A percentile compares a stretch with the other conserved stretches of the same genome.
phyloP scores from a whole-genome alignment of 345 rosid species.

The Aquilaria malaccensis region DNA sequence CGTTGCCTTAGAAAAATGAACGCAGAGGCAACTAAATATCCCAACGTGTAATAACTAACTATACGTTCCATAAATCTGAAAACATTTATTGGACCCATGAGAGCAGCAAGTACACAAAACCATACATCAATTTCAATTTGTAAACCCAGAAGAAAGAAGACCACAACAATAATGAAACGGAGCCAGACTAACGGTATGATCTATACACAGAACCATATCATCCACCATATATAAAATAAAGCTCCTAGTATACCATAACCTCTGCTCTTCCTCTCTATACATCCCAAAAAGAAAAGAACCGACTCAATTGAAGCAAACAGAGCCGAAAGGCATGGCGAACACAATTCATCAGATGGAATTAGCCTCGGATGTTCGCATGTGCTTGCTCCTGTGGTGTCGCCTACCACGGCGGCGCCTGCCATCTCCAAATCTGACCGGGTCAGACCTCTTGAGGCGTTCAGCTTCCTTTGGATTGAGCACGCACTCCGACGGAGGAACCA shows the following conservation, averaged over 20 bases:
- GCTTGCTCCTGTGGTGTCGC: conserved; percentile 29
- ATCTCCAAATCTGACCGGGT: conserved; percentile 70
- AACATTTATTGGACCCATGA: conserved; percentile 24
- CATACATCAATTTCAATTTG: conserved; percentile 25
- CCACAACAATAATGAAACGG: conserved; percentile 19
- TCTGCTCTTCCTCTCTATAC: conserved; percentile 26
- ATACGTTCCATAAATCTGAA: background rate
- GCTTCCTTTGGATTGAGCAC: conserved; percentile 46
- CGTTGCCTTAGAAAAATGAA: background rate
- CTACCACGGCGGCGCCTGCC: conserved; percentile 32
- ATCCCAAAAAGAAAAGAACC: conserved; percentile 3
- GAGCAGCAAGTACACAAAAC: conserved; percentile 10
- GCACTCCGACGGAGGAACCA: conserved; percentile 51
- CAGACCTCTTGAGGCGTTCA: conserved; percentile 40
- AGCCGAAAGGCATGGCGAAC: too few relatives aligned
- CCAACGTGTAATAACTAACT: background rate
- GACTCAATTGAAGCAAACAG: too few relatives aligned
- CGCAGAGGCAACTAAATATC: background rate
- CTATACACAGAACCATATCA: conserved; percentile 37
- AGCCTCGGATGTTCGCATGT: conserved; percentile 14
- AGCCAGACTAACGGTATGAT: conserved; percentile 10
- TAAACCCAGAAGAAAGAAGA: conserved; percentile 16
- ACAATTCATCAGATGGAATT: conserved; percentile 14
- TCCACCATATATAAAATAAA: conserved; percentile 7
- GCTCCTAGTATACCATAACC: conserved; percentile 11